phyloP scores from a whole-genome alignment of 768 basidiomycete genomes.

The Leccinum ochraceum region DNA sequence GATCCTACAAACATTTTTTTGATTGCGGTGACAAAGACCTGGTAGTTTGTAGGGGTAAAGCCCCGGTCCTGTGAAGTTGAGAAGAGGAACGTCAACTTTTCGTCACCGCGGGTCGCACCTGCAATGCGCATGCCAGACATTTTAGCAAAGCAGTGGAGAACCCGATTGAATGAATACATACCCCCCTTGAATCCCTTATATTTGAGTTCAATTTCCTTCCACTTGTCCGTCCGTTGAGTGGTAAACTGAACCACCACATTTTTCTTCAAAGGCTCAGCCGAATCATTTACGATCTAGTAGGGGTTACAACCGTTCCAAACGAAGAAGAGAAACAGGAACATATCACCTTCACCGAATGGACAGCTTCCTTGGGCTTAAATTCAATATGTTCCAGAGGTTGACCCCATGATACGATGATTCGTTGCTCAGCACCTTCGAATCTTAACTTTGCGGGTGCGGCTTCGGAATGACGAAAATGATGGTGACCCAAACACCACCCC shows the following conservation, averaged over 20 bases:
- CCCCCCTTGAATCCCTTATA: conserved; percentile 28
- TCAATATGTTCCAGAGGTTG: conserved; percentile 9
- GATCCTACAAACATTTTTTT: not conserved
- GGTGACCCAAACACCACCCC: conserved; percentile 32
- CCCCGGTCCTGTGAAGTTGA: conserved; percentile 19
- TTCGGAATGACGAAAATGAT: conserved; percentile 16
- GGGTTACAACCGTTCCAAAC: not conserved
- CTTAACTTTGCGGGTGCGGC: conserved; percentile 13
- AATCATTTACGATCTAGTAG: conserved; percentile 29
- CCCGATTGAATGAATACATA: conserved; percentile 10
- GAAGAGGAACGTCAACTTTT: conserved; percentile 23
- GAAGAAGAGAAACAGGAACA: not conserved
- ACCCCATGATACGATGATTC: conserved; percentile 13
- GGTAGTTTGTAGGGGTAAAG: conserved; percentile 26
- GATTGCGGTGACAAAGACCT: conserved; percentile 18
- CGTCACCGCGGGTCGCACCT: conserved; percentile 17
- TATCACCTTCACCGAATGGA: conserved; percentile 17
- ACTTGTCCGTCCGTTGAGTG: conserved; percentile 1
- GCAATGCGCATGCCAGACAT: not conserved
- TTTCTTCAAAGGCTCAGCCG: conserved; percentile 3
- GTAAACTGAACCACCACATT: conserved; percentile 26
- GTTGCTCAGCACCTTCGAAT: conserved; percentile 12
- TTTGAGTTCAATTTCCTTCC: conserved; percentile 11
- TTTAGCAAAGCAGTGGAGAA: not conserved
- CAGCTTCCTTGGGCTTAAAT: conserved; percentile 22